Percentiles rank a stretch among this genome's conserved stretches.
These are phyloP conservation scores for Primulina tabacum DNA, from an alignment of 257 asterid genomes.

Conservation along the genomic window DNA sequence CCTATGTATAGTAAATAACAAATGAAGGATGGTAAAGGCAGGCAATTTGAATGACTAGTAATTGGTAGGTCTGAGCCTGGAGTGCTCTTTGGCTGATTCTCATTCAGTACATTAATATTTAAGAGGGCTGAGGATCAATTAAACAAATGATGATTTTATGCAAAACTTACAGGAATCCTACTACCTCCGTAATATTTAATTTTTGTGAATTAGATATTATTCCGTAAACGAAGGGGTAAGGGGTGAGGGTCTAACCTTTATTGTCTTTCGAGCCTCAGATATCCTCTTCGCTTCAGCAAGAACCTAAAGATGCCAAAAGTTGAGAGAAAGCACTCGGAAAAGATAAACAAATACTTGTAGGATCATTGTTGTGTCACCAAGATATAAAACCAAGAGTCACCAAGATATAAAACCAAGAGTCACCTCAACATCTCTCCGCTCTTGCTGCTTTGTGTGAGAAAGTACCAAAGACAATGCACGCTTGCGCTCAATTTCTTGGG, in stretches of 20 bases:
- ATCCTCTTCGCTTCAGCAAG: conserved; percentile 90
- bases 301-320: conserved; percentile 44
- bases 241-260: conserved; percentile 47
- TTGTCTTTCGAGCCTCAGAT: conserved; percentile 71
- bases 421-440: conserved; percentile 84
- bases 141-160: not conserved
- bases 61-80: not conserved
- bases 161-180: not conserved
- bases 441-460: conserved; percentile 94
- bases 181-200: not conserved
- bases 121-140: not conserved
- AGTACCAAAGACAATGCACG: conserved; percentile 82
- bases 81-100: not conserved
- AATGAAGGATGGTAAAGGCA: not conserved
- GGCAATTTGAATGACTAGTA: not conserved
- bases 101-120: not conserved
- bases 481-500: conserved; percentile 84
- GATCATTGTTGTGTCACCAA: conserved; percentile 3
- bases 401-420: conserved; percentile 26
- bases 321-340: conserved; percentile 8
- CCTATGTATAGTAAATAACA: conserved; percentile 10
- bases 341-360: conserved; percentile 3
- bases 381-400: conserved; percentile 30
- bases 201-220: conserved; percentile 19
- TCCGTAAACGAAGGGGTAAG: not conserved